Percentiles rank a stretch among this genome's conserved stretches.
Conservation (phyloP, 1,284 basidiomycete genomes). For the Fistulina hepatica region DNA sequence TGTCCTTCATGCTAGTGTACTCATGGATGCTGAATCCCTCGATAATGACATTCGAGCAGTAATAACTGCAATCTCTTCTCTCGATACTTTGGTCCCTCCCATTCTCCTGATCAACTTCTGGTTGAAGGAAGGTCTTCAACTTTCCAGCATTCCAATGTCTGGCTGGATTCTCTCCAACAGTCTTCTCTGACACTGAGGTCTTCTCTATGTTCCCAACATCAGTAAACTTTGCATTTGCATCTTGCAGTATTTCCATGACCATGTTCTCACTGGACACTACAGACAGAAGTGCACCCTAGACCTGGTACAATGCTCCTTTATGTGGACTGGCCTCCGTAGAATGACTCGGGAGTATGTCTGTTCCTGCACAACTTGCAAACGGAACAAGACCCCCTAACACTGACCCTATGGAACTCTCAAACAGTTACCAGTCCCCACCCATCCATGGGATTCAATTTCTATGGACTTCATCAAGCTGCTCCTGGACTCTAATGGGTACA, state of each 20-base stretch:
- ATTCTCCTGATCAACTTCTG: neutral
- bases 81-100: no score
- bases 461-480: conserved; percentile 30
- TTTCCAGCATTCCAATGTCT: neutral
- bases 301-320: conserved; percentile 6
- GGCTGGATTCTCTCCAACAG: conserved; percentile 3
- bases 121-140: neutral
- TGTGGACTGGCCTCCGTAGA: conserved; percentile 16
- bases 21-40: conserved; percentile 8
- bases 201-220: conserved; percentile 15
- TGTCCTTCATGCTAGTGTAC: conserved; percentile 8
- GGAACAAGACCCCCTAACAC: conserved; percentile 15
- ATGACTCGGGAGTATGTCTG: conserved; percentile 15
- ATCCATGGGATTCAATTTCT: conserved; percentile 25
- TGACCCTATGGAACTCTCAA: conserved; percentile 16
- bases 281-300: conserved; percentile 8
- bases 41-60: conserved; percentile 6
- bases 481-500: conserved; percentile 21
- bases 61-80: no score
- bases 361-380: conserved; percentile 18
- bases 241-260: no score
- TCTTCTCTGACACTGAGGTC: conserved; percentile 7
- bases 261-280: conserved; percentile 10
- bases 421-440: conserved; percentile 15
- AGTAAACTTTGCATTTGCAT: no score